A percentile compares a stretch with the other conserved stretches of the same genome.
Conservation (phyloP, 805 yeast species). For the Candida montana region DNA sequence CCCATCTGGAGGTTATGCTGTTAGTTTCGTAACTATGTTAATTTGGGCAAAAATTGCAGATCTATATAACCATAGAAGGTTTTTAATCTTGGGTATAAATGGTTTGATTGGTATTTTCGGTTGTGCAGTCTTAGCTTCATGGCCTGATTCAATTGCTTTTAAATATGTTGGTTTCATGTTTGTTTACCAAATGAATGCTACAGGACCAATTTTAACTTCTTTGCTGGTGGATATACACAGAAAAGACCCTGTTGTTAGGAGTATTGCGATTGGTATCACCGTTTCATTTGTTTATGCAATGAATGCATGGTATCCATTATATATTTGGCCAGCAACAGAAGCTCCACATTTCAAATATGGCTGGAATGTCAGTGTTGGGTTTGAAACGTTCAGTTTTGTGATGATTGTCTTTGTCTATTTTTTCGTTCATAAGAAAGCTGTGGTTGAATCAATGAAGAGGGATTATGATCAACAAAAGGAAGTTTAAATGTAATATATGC, state of each 20-base stretch:
- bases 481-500: too few relatives aligned
- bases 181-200: conserved; percentile 3
- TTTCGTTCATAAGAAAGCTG: conserved; percentile 3
- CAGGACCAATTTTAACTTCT: conserved; percentile 4
- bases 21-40: conserved; percentile 7
- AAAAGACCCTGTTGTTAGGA: conserved; percentile 33
- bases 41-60: conserved; percentile 9
- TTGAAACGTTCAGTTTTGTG: conserved; percentile 2
- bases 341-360: conserved; percentile 38
- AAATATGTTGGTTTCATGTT: conserved; percentile 4
- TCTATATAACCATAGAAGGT: conserved; percentile 3
- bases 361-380: conserved; percentile 15
- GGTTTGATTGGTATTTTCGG: conserved; percentile 3
- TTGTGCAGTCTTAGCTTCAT: conserved; percentile 3
- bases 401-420: background rate
- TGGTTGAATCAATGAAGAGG: background rate
- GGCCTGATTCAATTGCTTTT: conserved; percentile 1
- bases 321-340: conserved; percentile 39
- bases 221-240: conserved; percentile 1
- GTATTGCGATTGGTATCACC: conserved; percentile 34
- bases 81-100: conserved; percentile 2
- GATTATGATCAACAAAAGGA: background rate
- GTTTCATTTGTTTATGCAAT: conserved; percentile 36
- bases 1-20: conserved; percentile 11
- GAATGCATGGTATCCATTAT: conserved; percentile 35